Percentiles rank a stretch among this genome's conserved stretches.
Evolutionary conservation across 768 basidiomycete genomes (phyloP).

Genomic region (Pulveroboletus sp.): DNA sequence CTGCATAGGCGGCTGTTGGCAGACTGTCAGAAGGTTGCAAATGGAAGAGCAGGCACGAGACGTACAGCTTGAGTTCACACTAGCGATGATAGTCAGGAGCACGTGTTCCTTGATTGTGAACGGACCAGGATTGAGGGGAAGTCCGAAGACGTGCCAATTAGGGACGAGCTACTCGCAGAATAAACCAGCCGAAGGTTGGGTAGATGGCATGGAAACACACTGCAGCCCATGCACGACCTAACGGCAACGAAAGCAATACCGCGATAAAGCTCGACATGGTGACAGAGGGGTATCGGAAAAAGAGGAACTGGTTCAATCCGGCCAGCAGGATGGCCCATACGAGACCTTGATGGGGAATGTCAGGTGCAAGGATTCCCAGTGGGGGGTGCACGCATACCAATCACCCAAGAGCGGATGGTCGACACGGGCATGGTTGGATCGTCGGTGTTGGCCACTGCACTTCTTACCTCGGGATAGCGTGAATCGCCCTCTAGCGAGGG

Average conservation of each 20-base stretch:
- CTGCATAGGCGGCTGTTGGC: slow-evolving; percentile 43
- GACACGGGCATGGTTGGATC: slow-evolving; percentile 59
- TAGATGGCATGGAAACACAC: slow-evolving; percentile 9
- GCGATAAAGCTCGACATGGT: slow-evolving; percentile 50
- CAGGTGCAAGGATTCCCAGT: neutral
- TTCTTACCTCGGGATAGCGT: slow-evolving; percentile 79
- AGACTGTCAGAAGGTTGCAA: neutral
- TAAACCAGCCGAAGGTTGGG: neutral
- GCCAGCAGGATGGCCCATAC: slow-evolving; percentile 56
- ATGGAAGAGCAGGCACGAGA: neutral
- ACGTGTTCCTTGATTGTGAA: slow-evolving; percentile 74
- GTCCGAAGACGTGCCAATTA: slow-evolving; percentile 48
- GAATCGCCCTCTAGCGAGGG: slow-evolving; percentile 57
- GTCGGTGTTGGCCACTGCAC: slow-evolving; percentile 70
- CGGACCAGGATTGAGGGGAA: slow-evolving; percentile 65
- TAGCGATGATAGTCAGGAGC: slow-evolving; percentile 65
- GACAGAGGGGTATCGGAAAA: slow-evolving; percentile 58
- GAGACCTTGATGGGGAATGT: slow-evolving; percentile 22
- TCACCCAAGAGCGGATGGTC: slow-evolving; percentile 55
- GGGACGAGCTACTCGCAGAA: slow-evolving; percentile 40
- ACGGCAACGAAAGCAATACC: slow-evolving; percentile 63
- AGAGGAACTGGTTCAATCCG: slow-evolving; percentile 77
- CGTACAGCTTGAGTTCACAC: slow-evolving; percentile 34
- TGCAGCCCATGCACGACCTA: slow-evolving; percentile 62
- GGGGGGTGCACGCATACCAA: slow-evolving; percentile 32